A percentile compares a stretch with the other conserved stretches of the same genome.
Evolutionary conservation across 169 alveolate species (phyloP).

Genomic region (Babesia divergens): DNA sequence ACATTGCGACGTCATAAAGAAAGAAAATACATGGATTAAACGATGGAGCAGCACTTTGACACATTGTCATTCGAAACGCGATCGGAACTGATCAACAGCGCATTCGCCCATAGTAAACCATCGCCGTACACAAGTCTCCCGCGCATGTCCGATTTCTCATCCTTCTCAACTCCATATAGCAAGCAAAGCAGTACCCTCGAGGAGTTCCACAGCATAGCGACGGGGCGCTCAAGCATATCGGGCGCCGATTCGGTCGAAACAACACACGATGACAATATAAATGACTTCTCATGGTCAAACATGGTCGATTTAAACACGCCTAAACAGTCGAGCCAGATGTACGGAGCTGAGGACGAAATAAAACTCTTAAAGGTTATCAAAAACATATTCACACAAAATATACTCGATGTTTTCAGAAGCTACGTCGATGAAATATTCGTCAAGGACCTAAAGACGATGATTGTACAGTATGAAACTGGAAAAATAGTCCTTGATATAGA

Average conservation of each 20-base stretch:
- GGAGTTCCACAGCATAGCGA: neutral
- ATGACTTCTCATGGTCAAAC: constrained; percentile 2
- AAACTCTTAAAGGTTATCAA: constrained; percentile 44
- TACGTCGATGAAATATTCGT: constrained; percentile 30
- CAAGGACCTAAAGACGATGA: constrained; percentile 15
- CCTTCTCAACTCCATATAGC: neutral
- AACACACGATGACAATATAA: constrained; percentile 3
- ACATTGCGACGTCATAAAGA: neutral
- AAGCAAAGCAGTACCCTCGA: neutral
- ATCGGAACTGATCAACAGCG: constrained; percentile 20
- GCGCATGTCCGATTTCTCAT: neutral
- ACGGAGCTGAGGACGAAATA: constrained; percentile 3
- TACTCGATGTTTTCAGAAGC: constrained; percentile 33
- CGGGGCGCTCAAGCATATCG: constrained; percentile 15
- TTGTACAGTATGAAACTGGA: neutral
- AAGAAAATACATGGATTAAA: neutral
- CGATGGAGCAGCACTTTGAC: constrained; percentile 1
- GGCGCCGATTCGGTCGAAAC: constrained; percentile 21
- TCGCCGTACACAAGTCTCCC: constrained; percentile 11
- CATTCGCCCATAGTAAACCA: constrained; percentile 12
- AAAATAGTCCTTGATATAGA: constrained; percentile 17
- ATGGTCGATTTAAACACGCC: constrained; percentile 8
- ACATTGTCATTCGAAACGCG: neutral
- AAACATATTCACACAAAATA: constrained; percentile 26
- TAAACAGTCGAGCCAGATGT: neutral